Conservation (phyloP, 306 rosid genomes). For the Citrullus colocynthis region DNA sequence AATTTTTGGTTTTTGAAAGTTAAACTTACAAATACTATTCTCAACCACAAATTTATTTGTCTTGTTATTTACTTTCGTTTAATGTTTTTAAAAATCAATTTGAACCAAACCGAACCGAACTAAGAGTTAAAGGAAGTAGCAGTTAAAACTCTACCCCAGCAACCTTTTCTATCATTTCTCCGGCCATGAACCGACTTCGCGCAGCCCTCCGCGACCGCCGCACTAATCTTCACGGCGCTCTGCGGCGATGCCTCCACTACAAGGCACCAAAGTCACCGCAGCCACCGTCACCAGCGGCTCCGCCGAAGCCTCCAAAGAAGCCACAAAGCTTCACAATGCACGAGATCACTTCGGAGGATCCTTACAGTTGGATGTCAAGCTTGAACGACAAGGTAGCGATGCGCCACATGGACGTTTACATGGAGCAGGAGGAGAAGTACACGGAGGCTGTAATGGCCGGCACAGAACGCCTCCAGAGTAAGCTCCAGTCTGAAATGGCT, state of each 20-base stretch:
- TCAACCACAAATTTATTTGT: too few relatives aligned
- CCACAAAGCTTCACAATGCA: conserved; percentile 61
- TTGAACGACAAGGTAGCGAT: conserved; percentile 74
- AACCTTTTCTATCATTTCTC: not conserved
- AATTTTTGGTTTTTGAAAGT: too few relatives aligned
- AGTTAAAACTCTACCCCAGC: too few relatives aligned
- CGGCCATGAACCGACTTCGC: conserved; percentile 12
- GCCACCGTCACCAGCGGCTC: conserved; percentile 35
- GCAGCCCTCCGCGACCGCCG: conserved; percentile 16
- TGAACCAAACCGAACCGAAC: too few relatives aligned
- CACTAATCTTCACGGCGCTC: not conserved
- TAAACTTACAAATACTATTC: too few relatives aligned
- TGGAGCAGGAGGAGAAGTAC: conserved; percentile 95
- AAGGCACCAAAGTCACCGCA: conserved; percentile 21
- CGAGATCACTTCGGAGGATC: conserved; percentile 65
- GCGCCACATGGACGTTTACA: conserved; percentile 90
- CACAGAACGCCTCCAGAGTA: conserved; percentile 54
- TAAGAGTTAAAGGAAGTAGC: too few relatives aligned
- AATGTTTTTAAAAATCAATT: too few relatives aligned
- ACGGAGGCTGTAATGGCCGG: conserved; percentile 63
- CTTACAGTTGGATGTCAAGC: conserved; percentile 83
- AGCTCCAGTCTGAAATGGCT: conserved; percentile 88
- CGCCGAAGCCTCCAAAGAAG: conserved; percentile 76
- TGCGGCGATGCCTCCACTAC: conserved; percentile 26
- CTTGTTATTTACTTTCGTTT: too few relatives aligned